phyloP scores from a whole-genome alignment of 2,329 filamentous ascomycete species.

The Neocatenulostroma microsporum region DNA sequence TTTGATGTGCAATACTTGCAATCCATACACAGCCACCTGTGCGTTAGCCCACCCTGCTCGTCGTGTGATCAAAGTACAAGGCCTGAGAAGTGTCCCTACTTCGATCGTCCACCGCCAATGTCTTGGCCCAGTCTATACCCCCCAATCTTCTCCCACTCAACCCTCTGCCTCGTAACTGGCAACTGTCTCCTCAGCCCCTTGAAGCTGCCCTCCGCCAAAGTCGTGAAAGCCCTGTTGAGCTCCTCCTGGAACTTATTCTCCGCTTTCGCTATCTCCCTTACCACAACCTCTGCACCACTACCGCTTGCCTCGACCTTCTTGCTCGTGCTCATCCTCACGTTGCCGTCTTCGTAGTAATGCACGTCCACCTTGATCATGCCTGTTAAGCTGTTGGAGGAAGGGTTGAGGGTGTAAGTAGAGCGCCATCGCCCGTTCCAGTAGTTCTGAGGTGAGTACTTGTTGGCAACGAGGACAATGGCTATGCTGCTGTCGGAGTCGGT shows the following conservation, averaged over 20 bases:
- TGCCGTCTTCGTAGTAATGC: slow-evolving; percentile 99
- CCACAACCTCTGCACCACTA: slow-evolving; percentile 58
- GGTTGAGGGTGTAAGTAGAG: slow-evolving; percentile 71
- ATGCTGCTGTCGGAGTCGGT: slow-evolving; percentile 66
- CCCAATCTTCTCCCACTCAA: slow-evolving; percentile 98
- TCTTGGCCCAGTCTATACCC: slow-evolving; percentile 63
- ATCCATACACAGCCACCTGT: too few species aligned
- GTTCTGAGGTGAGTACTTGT: slow-evolving; percentile 97
- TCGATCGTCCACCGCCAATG: slow-evolving; percentile 42
- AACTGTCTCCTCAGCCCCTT: slow-evolving; percentile 87
- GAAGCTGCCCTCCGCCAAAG: slow-evolving; percentile 87
- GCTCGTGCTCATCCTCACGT: slow-evolving; percentile 84
- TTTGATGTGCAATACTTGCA: too few species aligned
- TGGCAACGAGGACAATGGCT: slow-evolving; percentile 78
- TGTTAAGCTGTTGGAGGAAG: slow-evolving; percentile 59
- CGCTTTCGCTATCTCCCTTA: slow-evolving; percentile 65
- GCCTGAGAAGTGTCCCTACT: too few species aligned
- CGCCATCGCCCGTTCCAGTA: slow-evolving; percentile 99
- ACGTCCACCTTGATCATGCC: slow-evolving; percentile 89
- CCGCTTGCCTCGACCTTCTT: slow-evolving; percentile 60
- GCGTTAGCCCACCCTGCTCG: too few species aligned
- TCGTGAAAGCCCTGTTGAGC: slow-evolving; percentile 81
- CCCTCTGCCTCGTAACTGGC: slow-evolving; percentile 94
- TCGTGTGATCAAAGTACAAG: too few species aligned
- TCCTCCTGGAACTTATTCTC: slow-evolving; percentile 97